phyloP scores from a whole-genome alignment of 2,329 filamentous ascomycete species.

The Claviceps purpurea region DNA sequence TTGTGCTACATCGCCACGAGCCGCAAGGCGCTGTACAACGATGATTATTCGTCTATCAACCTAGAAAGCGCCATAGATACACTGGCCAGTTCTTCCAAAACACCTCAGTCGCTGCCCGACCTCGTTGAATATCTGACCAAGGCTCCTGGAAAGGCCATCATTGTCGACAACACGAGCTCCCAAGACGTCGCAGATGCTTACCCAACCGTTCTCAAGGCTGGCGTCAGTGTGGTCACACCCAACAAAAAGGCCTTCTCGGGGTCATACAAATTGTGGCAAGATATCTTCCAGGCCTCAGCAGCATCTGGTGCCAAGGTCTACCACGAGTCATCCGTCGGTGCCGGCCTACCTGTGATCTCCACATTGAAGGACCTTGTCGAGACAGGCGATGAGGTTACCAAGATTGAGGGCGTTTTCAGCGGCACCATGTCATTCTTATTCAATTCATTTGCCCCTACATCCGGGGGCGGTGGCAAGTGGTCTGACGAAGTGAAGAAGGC shows the following conservation, averaged over 20 bases:
- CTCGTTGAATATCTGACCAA: constrained; percentile 65
- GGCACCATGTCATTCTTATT: constrained; percentile 98
- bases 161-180: constrained; percentile 94
- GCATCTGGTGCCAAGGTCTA: constrained; percentile 69
- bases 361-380: constrained; percentile 89
- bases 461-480: constrained; percentile 65
- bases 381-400: constrained; percentile 81
- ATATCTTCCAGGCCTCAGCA: constrained; percentile 66
- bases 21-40: constrained; percentile 65
- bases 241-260: constrained; percentile 98
- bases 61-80: constrained; percentile 47
- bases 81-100: constrained; percentile 49
- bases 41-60: constrained; percentile 55
- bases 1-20: constrained; percentile 80
- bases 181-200: constrained; percentile 75
- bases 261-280: constrained; percentile 66
- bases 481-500: constrained; percentile 84
- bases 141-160: constrained; percentile 64
- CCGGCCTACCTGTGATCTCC: constrained; percentile 83
- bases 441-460: constrained; percentile 84
- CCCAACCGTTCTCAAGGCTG: constrained; percentile 64
- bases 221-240: constrained; percentile 84
- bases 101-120: constrained; percentile 54
- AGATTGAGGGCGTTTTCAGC: constrained; percentile 94
- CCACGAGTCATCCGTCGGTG: constrained; percentile 90